These are phyloP conservation scores for Radiomyces spectabilis DNA, from an alignment of 192 early-diverging fungal species.

Conservation along the genomic window DNA sequence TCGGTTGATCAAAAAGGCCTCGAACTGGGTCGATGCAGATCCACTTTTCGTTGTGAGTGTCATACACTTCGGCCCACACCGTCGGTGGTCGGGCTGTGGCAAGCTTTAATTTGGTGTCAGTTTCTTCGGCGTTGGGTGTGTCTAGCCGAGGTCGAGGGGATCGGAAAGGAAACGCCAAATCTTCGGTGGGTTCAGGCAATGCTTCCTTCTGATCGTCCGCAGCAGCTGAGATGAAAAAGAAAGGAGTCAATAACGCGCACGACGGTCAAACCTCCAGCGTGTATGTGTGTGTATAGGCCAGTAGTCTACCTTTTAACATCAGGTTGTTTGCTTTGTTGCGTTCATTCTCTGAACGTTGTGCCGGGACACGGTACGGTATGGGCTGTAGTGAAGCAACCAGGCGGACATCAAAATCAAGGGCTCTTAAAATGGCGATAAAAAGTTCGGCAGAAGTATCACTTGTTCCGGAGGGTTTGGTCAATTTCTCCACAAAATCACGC, in stretches of 20 bases:
- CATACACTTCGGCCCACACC: constrained; percentile 65
- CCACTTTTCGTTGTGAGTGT: constrained; percentile 42
- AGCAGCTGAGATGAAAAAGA: no score
- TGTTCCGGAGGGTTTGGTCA: constrained; percentile 18
- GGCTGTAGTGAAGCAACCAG: constrained; percentile 62
- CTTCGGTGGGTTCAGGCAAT: constrained; percentile 15
- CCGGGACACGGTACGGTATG: constrained; percentile 48
- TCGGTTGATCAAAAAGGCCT: constrained; percentile 40
- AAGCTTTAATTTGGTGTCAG: no score
- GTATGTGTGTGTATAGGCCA: no score
- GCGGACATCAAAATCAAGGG: constrained; percentile 45
- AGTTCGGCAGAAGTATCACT: constrained; percentile 38
- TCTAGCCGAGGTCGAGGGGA: not conserved
- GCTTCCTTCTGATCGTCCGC: constrained; percentile 4
- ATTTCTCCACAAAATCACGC: constrained; percentile 8
- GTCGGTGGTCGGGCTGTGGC: constrained; percentile 41
- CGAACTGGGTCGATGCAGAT: constrained; percentile 54
- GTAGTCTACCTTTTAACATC: not conserved
- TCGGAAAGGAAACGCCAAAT: constrained; percentile 13
- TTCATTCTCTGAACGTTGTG: constrained; percentile 6
- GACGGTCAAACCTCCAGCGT: no score
- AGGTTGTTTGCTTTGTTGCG: no score
- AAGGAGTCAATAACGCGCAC: no score
- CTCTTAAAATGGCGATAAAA: constrained; percentile 41
- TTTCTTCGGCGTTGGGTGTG: no score